Percentiles rank a stretch among this genome's conserved stretches.
Conservation (phyloP, 2,329 filamentous ascomycete species). For the Curvularia hawaiiensis region DNA sequence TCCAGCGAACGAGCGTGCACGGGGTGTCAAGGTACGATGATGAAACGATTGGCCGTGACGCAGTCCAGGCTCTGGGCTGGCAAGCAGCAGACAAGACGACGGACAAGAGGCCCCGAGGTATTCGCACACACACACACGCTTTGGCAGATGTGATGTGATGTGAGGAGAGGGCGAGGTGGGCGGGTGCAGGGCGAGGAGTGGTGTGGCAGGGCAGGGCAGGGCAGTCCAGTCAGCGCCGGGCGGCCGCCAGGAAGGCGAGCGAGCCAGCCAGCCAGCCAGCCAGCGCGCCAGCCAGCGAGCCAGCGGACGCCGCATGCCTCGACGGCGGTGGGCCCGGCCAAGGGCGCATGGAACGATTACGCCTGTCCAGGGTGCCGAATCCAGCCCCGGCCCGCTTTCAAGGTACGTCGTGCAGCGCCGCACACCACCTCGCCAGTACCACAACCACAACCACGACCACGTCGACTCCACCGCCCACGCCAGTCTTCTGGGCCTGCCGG, state of each 20-base stretch:
- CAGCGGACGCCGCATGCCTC: slow-evolving; percentile 27
- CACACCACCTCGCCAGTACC: slow-evolving; percentile 26
- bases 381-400: slow-evolving; percentile 38
- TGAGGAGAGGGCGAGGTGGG: slow-evolving; percentile 10
- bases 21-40: slow-evolving; percentile 43
- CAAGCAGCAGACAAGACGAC: slow-evolving; percentile 20
- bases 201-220: slow-evolving; percentile 6
- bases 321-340: slow-evolving; percentile 41
- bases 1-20: slow-evolving; percentile 46
- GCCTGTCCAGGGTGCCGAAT: slow-evolving; percentile 37
- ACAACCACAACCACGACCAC: neutral
- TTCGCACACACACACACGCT: neutral
- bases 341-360: slow-evolving; percentile 45
- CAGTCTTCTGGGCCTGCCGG: neutral
- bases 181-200: slow-evolving; percentile 23
- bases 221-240: neutral
- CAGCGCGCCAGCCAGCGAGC: neutral
- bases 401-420: slow-evolving; percentile 41
- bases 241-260: neutral
- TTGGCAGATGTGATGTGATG: slow-evolving; percentile 7
- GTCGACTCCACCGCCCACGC: too few species aligned
- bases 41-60: slow-evolving; percentile 50
- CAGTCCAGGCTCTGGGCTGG: slow-evolving; percentile 37
- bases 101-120: slow-evolving; percentile 11
- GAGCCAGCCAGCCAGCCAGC: neutral